Conservation (phyloP, 768 basidiomycete genomes). For the Mycena polygramma region DNA sequence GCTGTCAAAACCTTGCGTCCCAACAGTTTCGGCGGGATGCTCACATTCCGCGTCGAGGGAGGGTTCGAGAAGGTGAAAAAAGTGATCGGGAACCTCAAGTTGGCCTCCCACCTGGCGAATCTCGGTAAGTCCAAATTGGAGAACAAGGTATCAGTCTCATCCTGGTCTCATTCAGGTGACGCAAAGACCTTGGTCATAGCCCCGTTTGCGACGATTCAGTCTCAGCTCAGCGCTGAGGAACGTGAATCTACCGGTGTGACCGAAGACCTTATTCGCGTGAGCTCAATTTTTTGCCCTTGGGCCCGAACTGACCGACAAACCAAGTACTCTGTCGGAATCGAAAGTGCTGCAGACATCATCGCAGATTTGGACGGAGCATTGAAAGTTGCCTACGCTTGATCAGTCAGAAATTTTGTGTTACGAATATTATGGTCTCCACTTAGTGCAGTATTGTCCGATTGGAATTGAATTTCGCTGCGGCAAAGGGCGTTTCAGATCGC, state of each 20-base stretch:
- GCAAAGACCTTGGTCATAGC: constrained; percentile 75
- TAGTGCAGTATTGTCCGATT: too few relatives aligned
- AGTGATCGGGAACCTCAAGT: constrained; percentile 75
- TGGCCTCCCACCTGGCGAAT: constrained; percentile 67
- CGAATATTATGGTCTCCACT: too few relatives aligned
- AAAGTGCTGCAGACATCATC: constrained; percentile 60
- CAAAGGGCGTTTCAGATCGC: too few relatives aligned
- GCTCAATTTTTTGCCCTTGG: too few relatives aligned
- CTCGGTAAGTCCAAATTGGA: constrained; percentile 37
- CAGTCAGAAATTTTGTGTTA: too few relatives aligned
- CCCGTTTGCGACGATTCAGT: constrained; percentile 70
- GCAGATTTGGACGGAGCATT: constrained; percentile 61
- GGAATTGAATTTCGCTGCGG: too few relatives aligned
- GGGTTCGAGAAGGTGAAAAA: constrained; percentile 63
- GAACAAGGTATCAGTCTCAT: background rate
- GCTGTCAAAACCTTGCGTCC: constrained; percentile 70
- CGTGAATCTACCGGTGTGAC: constrained; percentile 64
- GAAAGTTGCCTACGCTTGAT: constrained; percentile 36
- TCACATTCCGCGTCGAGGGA: constrained; percentile 83
- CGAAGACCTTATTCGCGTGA: constrained; percentile 59
- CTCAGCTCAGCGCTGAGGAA: constrained; percentile 65
- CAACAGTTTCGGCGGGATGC: constrained; percentile 74
- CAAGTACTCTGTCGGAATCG: constrained; percentile 57
- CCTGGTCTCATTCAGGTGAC: constrained; percentile 49
- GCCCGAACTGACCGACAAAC: too few relatives aligned